Base-by-base conservation (phyloP, 331 rosid genomes). In the Rhamnella rubrinervis region DNA sequence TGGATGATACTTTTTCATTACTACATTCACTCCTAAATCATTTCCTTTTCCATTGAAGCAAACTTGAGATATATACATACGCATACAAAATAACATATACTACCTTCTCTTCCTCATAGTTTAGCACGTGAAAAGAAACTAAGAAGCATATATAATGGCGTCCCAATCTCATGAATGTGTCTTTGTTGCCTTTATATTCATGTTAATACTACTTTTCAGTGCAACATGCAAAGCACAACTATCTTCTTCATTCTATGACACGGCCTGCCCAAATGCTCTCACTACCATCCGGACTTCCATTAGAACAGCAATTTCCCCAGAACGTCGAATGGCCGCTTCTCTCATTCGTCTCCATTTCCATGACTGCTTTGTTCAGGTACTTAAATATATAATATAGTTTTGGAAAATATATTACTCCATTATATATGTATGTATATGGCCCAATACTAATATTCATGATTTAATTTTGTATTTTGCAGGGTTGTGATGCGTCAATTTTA, bases 401-500 rank as follows among this genome's bases (percentile, higher is more conserved):
- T 23, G 23, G 23, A 23, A 23, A 23, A 23, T 23, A 23, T 23
- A 23, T 23, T 23, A 23, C 23, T 23, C 23, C 23, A 23, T 23
- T 23, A 0, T 23, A 23, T 23, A 23, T 23, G 23, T 23, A 23
- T 23, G 1, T 23, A 0, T 23, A 23, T 23, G 23, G 23, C 23
- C 23, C 1, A 23, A 23, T 23, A 23, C 23, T 23, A 23, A 23
- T 23, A 23, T 23, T 23, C 23, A 23, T 1, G 23, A 23, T 23
- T 23, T 23, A 23, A 23, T 23, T 23, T 23, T 23, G 23, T 23
- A 23, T 23, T 23, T 23, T 23, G 23, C 23, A 85, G 88, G 88
- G 86, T 2, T 86, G 91, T 65, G 91, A 86, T 61, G 91, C 70
- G 2, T 83, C 88, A 7, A 50, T 86, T 37, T 20, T 86, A 60